Conservation (phyloP, 164 flowering plant species). For the Kingdonia uniflora region DNA sequence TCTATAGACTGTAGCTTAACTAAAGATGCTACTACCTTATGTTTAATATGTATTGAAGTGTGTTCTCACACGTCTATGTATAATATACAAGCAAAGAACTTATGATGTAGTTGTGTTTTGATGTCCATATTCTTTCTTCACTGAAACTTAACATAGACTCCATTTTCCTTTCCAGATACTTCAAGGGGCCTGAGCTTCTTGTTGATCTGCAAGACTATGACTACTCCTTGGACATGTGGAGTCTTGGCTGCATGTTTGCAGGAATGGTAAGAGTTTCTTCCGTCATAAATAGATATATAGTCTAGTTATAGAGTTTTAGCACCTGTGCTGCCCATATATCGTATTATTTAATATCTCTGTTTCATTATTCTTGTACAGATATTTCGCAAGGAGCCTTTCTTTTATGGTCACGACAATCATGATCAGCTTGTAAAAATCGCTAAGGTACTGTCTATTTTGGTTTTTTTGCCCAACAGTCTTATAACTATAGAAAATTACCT, state of each 20-base stretch:
- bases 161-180: slow-evolving; percentile 27
- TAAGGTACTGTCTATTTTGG: slow-evolving; percentile 31
- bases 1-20: too few relatives aligned
- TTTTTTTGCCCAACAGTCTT: too few relatives aligned
- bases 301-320: background rate
- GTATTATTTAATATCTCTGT: background rate
- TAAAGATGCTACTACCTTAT: too few relatives aligned
- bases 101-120: too few relatives aligned
- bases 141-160: background rate
- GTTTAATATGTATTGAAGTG: too few relatives aligned
- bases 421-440: slow-evolving; percentile 90
- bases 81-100: too few relatives aligned
- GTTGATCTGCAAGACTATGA: slow-evolving; percentile 72
- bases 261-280: slow-evolving; percentile 36
- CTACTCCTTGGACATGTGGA: slow-evolving; percentile 73
- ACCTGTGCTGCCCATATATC: background rate
- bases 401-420: slow-evolving; percentile 82
- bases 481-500: too few relatives aligned
- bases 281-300: background rate
- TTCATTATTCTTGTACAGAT: slow-evolving; percentile 32
- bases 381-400: slow-evolving; percentile 80
- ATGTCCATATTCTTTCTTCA: background rate
- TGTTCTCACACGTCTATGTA: too few relatives aligned
- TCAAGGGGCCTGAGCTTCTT: slow-evolving; percentile 69
- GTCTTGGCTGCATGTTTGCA: slow-evolving; percentile 80